A percentile compares a stretch with the other conserved stretches of the same genome.
Conservation (phyloP, 805 yeast species). For the Lachancea sp. region DNA sequence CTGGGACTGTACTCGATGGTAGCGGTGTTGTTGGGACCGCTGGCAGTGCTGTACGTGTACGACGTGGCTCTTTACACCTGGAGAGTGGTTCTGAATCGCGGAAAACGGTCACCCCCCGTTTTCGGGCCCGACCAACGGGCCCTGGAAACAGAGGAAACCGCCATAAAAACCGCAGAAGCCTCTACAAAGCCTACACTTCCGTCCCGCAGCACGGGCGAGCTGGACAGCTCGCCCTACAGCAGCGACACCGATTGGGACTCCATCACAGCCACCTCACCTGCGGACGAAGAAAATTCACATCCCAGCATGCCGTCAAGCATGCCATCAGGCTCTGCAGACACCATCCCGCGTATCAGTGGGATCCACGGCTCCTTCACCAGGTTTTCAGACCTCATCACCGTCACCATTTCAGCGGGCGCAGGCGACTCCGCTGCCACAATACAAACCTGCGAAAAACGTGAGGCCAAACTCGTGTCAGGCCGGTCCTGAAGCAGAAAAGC, state of each 20-base stretch:
- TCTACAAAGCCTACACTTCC: not conserved
- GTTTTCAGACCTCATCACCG: conserved; percentile 7
- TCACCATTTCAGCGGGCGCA: conserved; percentile 6
- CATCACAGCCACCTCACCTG: not conserved
- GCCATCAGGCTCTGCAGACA: no score
- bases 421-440: not conserved
- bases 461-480: conserved; percentile 6
- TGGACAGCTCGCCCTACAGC: not conserved
- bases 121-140: not conserved
- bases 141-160: no score
- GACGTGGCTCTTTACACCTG: conserved; percentile 12
- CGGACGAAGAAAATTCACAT: no score
- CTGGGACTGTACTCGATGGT: conserved; percentile 5
- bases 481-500: conserved; percentile 6
- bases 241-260: conserved; percentile 4
- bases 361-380: conserved; percentile 6
- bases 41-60: conserved; percentile 11
- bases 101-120: not conserved
- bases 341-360: not conserved
- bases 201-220: no score
- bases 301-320: no score
- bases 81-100: conserved; percentile 7
- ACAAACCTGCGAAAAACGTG: conserved; percentile 6
- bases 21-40: conserved; percentile 10
- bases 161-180: no score